phyloP scores from a whole-genome alignment of 2,329 filamentous ascomycete genomes.

The Penicillium sp. region DNA sequence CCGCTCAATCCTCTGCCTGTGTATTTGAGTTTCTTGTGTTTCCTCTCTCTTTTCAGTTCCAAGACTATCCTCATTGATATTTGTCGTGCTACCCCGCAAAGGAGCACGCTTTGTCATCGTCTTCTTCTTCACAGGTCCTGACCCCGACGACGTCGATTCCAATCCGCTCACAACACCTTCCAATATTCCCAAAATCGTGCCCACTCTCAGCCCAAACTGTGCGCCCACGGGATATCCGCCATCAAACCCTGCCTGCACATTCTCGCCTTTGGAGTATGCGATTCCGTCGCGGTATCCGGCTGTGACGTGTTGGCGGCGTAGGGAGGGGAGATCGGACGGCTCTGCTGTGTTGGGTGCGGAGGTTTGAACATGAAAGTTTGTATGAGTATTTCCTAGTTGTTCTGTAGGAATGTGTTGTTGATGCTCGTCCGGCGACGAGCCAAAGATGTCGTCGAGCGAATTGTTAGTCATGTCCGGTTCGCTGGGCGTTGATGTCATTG shows the following conservation, averaged over 20 bases:
- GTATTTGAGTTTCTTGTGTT: slow-evolving; percentile 13
- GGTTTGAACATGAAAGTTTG: neutral
- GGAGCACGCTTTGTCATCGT: neutral
- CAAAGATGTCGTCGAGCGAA: slow-evolving; percentile 41
- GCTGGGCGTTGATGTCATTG: slow-evolving; percentile 15
- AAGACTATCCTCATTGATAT: neutral
- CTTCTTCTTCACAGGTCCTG: slow-evolving; percentile 23
- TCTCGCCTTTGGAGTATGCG: slow-evolving; percentile 66
- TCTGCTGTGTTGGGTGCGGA: slow-evolving; percentile 22
- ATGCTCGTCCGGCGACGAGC: slow-evolving; percentile 29
- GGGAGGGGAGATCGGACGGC: slow-evolving; percentile 67
- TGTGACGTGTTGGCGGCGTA: slow-evolving; percentile 73
- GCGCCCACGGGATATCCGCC: slow-evolving; percentile 84
- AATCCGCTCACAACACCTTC: slow-evolving; percentile 59
- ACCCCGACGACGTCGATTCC: slow-evolving; percentile 20
- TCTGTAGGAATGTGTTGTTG: neutral
- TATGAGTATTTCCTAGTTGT: neutral
- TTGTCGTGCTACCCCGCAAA: neutral
- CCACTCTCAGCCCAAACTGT: slow-evolving; percentile 69
- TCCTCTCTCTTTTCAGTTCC: neutral
- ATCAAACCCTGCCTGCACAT: slow-evolving; percentile 85
- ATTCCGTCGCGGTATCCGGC: slow-evolving; percentile 90
- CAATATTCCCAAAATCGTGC: slow-evolving; percentile 70
- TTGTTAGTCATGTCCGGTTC: slow-evolving; percentile 27
- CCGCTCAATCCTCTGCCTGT: slow-evolving; percentile 37